Conservation (phyloP, 2,329 filamentous ascomycete species). For the Phyllosticta citribraziliensis region DNA sequence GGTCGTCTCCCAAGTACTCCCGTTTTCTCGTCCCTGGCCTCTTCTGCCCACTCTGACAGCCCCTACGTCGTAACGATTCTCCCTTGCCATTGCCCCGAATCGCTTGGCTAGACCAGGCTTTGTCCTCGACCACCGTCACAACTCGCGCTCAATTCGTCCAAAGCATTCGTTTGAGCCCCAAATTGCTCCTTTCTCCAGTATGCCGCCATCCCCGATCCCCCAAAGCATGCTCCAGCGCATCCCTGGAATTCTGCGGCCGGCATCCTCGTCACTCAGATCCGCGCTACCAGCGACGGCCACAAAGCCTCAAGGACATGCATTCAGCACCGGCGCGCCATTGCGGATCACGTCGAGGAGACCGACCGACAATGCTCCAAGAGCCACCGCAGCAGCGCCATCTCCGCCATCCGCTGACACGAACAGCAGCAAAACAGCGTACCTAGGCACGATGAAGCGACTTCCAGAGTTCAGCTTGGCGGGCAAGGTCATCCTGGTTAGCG, state of each 20-base stretch:
- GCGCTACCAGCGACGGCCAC: not conserved
- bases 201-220: not conserved
- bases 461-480: constrained; percentile 67
- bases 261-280: not conserved
- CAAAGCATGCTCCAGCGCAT: not conserved
- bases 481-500: constrained; percentile 62
- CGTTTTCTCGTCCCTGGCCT: not conserved
- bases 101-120: not conserved
- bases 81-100: not conserved
- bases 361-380: not conserved
- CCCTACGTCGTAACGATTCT: too few relatives aligned
- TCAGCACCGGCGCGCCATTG: not conserved
- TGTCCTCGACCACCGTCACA: not conserved
- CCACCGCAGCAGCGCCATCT: not conserved
- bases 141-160: not conserved
- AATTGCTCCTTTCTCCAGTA: not conserved
- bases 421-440: constrained; percentile 1
- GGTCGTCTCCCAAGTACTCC: not conserved
- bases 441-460: constrained; percentile 28
- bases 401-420: not conserved
- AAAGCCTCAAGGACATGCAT: not conserved
- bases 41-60: not conserved
- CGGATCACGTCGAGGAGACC: not conserved
- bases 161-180: not conserved
- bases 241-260: not conserved